A percentile compares a stretch with the other conserved stretches of the same genome.
These are phyloP conservation scores for Pelargonium myrrhifolium DNA, from an alignment of 441 rosid species.

Conservation along the genomic window DNA sequence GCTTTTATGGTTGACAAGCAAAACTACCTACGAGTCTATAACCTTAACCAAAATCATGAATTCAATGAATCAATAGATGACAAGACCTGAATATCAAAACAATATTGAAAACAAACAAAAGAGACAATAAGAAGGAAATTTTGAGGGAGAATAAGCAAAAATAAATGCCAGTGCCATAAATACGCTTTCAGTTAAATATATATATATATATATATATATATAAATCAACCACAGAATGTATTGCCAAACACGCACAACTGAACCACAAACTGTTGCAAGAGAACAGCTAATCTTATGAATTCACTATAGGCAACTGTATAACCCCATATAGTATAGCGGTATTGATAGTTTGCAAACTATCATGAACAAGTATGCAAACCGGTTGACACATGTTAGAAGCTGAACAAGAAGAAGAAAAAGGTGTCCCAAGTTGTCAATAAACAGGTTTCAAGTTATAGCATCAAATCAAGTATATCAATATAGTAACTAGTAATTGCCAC, in stretches of 20 bases:
- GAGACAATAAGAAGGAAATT: background rate
- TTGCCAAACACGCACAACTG: background rate
- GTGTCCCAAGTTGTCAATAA: background rate
- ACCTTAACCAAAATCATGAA: background rate
- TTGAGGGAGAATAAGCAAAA: background rate
- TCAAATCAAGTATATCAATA: background rate
- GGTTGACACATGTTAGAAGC: background rate
- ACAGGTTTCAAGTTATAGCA: background rate
- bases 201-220: too few species aligned
- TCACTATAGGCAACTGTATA: background rate
- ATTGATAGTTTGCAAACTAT: background rate
- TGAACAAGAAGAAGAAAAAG: background rate
- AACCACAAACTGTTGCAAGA: background rate
- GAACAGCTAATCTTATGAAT: background rate
- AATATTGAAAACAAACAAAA: background rate
- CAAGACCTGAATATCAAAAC: background rate
- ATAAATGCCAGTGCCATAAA: background rate
- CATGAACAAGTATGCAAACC: background rate
- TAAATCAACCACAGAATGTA: too few species aligned
- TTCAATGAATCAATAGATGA: background rate
- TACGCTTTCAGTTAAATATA: too few species aligned
- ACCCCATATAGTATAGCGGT: background rate
- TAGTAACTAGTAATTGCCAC: background rate
- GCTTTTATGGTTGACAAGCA: background rate
- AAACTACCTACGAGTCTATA: background rate